Evolutionary conservation across 78 protist species (phyloP), one percentile per base, ranked within the genome.

Genomic region (Emiliania huxleyi): DNA sequence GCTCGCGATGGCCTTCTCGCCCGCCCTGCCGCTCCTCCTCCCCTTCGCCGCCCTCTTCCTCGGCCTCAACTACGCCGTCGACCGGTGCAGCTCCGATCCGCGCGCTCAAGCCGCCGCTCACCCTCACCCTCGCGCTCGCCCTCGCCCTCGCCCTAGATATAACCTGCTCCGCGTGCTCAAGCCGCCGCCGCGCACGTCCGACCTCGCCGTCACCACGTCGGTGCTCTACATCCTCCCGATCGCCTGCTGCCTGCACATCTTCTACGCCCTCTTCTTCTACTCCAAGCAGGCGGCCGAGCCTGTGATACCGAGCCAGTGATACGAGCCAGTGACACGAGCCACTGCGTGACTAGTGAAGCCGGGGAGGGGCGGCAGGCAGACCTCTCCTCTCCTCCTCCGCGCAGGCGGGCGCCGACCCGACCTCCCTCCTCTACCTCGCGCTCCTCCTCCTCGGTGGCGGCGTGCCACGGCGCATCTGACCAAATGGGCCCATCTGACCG

Each of bases 181-280:
- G 46, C 85, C 85, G 85, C 85, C 85, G 85, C 85, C 85, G 46
- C 85, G 46, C 29, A 77, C 85, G 19, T 22, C 85, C 46, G 85
- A 77, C 46, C 85, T 45, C 49, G 23, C 85, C 46, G 85, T 77
- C 43, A 40, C 85, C 15, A 77, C 23, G 85, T 2, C 33, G 22
- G 85, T 77, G 49, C 85, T 77, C 33, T 77, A 77, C 85, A 77
- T 77, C 85, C 85, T 77, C 6, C 85, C 85, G 35, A 11, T 40
- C 46, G 85, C 85, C 85, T 11, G 1, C 85, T 77, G 4, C 48
- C 19, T 18, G 35, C 85, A 77, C 46, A 29, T 77, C 37, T 40
- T 2, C n/a, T 19, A 0, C 35, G 85, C 48, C 49, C 11, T 77
- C 85, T 77, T 77, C 85, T 77, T 77, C 85, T 77, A 40, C 85